Percentiles rank a stretch among this genome's conserved stretches.
Conservation (phyloP, 2,329 filamentous ascomycete genomes). For the Emmonsiellopsis sp. region DNA sequence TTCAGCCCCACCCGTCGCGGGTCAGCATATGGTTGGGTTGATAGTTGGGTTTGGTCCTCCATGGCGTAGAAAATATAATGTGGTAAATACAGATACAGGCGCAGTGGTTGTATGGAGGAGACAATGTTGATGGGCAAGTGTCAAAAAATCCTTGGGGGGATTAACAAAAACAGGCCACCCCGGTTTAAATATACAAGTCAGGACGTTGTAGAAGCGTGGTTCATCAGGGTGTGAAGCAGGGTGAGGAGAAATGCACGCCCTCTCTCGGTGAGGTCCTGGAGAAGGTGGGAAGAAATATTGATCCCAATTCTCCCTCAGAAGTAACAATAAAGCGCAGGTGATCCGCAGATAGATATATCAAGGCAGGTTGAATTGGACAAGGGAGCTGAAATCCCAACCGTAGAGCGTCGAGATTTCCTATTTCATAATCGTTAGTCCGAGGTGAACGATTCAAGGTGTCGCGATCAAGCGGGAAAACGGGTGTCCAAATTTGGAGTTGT, state of each 20-base stretch:
- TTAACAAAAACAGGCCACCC: not conserved
- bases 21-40: conserved; percentile 73
- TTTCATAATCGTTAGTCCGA: not conserved
- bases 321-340: too few species aligned
- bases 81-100: too few species aligned
- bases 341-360: too few species aligned
- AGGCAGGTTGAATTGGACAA: too few species aligned
- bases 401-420: too few species aligned
- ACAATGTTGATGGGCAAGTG: too few species aligned
- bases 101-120: too few species aligned
- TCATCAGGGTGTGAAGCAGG: not conserved
- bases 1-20: conserved; percentile 69
- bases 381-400: too few species aligned
- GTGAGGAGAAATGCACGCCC: not conserved
- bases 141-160: too few species aligned
- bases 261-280: not conserved
- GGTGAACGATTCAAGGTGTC: not conserved
- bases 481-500: not conserved
- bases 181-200: not conserved
- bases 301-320: not conserved
- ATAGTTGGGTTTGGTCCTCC: conserved; percentile 46
- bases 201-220: not conserved
- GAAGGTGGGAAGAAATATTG: not conserved
- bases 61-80: conserved; percentile 2
- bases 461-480: not conserved